Base-by-base conservation (phyloP, 202 grass and related monocot species). In the Alloteropsis angusta region DNA sequence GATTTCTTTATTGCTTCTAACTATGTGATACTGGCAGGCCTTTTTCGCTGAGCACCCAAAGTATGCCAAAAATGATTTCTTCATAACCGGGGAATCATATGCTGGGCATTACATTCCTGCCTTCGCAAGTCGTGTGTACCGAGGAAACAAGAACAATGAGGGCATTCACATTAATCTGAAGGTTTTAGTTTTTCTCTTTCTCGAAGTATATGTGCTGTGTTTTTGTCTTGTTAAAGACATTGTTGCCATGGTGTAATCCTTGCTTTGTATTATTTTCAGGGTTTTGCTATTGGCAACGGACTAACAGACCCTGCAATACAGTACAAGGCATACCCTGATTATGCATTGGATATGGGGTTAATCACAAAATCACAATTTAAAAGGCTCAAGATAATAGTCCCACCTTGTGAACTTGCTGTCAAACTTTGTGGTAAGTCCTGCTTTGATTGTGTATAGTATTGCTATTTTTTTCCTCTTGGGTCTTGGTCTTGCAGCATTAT, bases 141-240 rank as follows among this genome's bases (percentile, higher is more conserved):
- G 85, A 12, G 91, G 91, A 68, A 97, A 97, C 89, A 94, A 94
- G 80, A 80, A 88, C 54, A 97, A 87, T 3, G 91, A 94, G 43
- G 91, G 94, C 75, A 85, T 93, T 85, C 88, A 90, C 70, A 97
- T 94, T 74, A 97, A 94, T 63, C 66, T 97, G 71, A 97, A 97
- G 87, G 91, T 94, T 87, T 10, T 65, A 19, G 13, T 70, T 74
- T 41, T 26, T 81, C 45, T 68, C 45, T 83, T 55, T 75, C 65
- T 79, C 1, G 7, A 68, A 86, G 7, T 61, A 50, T 45, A n/a
- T 46, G 14, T 42, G 12, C 10, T 5, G 0, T 39, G 6, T 50
- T 5, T 60, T 34, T 50, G 49, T 41, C 3, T 44, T 7, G 1
- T 7, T 68, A 34, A 65, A 14, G 9, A 35, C n/a, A 56, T 15